A percentile compares a stretch with the other conserved stretches of the same genome.
Evolutionary conservation across 257 asterid genomes (phyloP).

Genomic region (Echites panduratus): DNA sequence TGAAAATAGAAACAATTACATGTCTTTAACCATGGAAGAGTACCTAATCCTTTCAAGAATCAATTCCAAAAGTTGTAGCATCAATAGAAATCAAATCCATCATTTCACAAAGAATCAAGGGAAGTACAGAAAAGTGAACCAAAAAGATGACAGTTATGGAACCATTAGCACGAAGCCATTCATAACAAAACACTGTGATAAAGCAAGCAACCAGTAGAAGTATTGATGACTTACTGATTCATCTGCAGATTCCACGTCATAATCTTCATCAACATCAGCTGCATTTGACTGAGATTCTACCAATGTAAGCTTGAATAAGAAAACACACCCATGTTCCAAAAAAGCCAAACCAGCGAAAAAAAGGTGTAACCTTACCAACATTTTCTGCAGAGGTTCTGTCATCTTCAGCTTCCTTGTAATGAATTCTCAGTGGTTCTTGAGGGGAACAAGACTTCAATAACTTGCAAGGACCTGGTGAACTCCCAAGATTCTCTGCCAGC

Average conservation of each 20-base stretch:
- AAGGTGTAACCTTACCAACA: conserved; percentile 38
- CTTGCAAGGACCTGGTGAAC: conserved; percentile 46
- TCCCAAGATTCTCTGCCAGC: conserved; percentile 96
- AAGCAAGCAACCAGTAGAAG: conserved; percentile 2
- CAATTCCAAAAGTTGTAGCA: background rate
- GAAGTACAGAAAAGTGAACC: background rate
- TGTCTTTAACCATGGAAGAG: background rate
- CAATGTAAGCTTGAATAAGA: conserved; percentile 30
- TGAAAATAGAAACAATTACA: background rate
- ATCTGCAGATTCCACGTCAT: conserved; percentile 54
- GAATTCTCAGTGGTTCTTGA: conserved; percentile 37
- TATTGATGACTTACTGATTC: conserved; percentile 55
- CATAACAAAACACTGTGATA: background rate
- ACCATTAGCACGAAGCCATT: background rate
- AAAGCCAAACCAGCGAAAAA: conserved; percentile 13
- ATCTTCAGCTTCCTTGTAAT: conserved; percentile 33
- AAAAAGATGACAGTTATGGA: background rate
- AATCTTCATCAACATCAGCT: conserved; percentile 69
- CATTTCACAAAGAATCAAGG: background rate
- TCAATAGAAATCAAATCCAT: background rate
- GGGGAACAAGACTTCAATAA: conserved; percentile 28
- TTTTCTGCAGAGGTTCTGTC: conserved; percentile 34
- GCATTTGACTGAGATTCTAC: conserved; percentile 66
- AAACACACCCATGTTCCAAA: conserved; percentile 15
- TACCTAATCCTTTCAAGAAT: background rate